Base-by-base conservation (phyloP, 257 asterid genomes). In the Gardenia jasminoides region DNA sequence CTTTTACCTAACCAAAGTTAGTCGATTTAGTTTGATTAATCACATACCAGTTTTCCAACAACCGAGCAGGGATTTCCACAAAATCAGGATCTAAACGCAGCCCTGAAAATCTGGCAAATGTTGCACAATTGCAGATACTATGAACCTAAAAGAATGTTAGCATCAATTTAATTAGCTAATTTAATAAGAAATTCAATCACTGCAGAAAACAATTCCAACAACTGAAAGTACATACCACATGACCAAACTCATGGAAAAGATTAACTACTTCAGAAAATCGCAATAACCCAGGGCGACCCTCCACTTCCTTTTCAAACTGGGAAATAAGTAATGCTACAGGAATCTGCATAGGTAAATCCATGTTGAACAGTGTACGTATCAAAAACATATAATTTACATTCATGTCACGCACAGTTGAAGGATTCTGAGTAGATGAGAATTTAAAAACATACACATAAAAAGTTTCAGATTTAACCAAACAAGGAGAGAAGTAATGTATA, bases 41-140 rank as follows among this genome's bases (percentile, higher is more conserved):
- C 33, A 76, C 76, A 31, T 83, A 91, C 99, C 98, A 95, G 84
- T 95, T 93, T 87, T 95, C 99, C 76, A 96, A 80, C 80, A 96
- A 80, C 73, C 87, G 71, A 74, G 94, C 94, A 36, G 98, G 99
- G 69, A 96, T 92, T 90, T 96, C 99, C 76, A 96, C 89, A 86
- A 96, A 93, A 82, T 96, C 99, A 48, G 98, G 96, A 84, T 96
- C 98, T 90, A 93, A 76, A 77, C 93, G 96, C 83, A 96, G 81
- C 85, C 99, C 97, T 28, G 98, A 96, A 89, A 93, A 92, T 85
- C 95, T 86, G 71, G 97, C 87, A 85, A 90, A 90, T 44, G 97
- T 83, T 73, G 99, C 97, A 62, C 90, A 90, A 70, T 90, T 95
- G 94, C 99, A 95, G 76, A 85, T 84, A 84, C 88, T 92, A 77